Conservation (phyloP, 345 rosid species). For the Dipteronia dyeriana region DNA sequence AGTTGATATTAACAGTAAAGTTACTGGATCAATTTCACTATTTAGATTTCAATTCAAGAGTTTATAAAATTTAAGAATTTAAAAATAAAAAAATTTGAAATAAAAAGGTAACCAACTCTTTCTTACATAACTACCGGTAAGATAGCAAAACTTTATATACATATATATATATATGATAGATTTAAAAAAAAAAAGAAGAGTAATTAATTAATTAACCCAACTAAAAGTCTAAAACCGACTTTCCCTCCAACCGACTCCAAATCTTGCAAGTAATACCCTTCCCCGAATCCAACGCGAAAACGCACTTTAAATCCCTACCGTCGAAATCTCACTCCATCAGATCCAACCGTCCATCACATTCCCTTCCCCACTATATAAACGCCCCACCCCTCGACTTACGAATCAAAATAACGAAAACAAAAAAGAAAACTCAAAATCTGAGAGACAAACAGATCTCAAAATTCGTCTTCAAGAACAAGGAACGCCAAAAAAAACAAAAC, state of each 20-base stretch:
- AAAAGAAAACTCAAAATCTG: not conserved
- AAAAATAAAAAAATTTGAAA: too few relatives aligned
- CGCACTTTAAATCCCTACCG: not conserved
- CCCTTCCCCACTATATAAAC: not conserved
- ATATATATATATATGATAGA: too few relatives aligned
- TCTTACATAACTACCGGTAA: too few relatives aligned
- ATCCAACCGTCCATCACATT: conserved; percentile 7
- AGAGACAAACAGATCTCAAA: not conserved
- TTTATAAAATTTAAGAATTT: too few relatives aligned
- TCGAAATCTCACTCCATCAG: not conserved
- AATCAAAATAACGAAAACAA: not conserved
- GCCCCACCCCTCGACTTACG: accelerated
- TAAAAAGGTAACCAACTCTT: too few relatives aligned
- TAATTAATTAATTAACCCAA: conserved; percentile 6
- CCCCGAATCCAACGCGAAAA: not conserved
- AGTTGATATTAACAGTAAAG: too few relatives aligned
- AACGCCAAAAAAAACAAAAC: not conserved
- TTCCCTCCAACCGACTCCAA: not conserved
- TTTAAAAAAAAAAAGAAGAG: too few relatives aligned
- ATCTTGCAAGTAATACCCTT: conserved; percentile 2
- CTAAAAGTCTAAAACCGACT: not conserved
- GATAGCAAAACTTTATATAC: too few relatives aligned
- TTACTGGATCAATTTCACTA: too few relatives aligned
- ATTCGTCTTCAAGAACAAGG: not conserved
- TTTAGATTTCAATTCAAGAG: too few relatives aligned